phyloP scores from a whole-genome alignment of 2,329 filamentous ascomycete genomes.

The Colletotrichum liriopes region DNA sequence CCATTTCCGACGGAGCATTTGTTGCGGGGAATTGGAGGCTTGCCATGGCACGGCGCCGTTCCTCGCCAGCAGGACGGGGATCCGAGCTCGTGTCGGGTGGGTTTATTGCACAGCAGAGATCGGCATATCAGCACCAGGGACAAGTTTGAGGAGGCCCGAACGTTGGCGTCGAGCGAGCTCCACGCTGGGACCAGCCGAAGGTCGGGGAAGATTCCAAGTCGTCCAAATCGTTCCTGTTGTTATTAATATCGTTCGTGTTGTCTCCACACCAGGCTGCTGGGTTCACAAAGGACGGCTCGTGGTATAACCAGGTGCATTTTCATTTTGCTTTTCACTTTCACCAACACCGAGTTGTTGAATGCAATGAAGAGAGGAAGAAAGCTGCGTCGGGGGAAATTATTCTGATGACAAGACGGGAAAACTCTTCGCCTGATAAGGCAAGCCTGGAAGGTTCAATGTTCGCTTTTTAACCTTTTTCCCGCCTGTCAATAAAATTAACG shows the following conservation, averaged over 20 bases:
- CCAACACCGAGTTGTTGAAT: not conserved
- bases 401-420: not conserved
- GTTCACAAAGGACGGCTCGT: not conserved
- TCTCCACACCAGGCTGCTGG: not conserved
- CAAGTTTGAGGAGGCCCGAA: not conserved
- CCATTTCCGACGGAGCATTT: not conserved
- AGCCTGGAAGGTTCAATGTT: conserved; percentile 6
- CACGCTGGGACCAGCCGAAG: not conserved
- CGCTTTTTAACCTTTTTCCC: not conserved
- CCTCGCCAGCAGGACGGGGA: conserved; percentile 5
- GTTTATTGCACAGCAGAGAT: conserved; percentile 10
- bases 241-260: conserved; percentile 11
- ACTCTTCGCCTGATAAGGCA: not conserved
- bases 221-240: not conserved
- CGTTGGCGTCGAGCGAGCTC: conserved; percentile 5
- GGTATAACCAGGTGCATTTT: not conserved
- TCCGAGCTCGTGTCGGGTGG: conserved; percentile 32
- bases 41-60: not conserved
- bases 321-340: not conserved
- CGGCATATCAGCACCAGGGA: conserved; percentile 3
- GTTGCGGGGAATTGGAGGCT: conserved; percentile 7
- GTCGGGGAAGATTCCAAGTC: not conserved
- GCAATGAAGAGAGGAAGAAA: not conserved
- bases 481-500: conserved; percentile 11
- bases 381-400: not conserved